Base-by-base conservation (phyloP, 2,329 filamentous ascomycete genomes). In the Bretziella fagacearum region DNA sequence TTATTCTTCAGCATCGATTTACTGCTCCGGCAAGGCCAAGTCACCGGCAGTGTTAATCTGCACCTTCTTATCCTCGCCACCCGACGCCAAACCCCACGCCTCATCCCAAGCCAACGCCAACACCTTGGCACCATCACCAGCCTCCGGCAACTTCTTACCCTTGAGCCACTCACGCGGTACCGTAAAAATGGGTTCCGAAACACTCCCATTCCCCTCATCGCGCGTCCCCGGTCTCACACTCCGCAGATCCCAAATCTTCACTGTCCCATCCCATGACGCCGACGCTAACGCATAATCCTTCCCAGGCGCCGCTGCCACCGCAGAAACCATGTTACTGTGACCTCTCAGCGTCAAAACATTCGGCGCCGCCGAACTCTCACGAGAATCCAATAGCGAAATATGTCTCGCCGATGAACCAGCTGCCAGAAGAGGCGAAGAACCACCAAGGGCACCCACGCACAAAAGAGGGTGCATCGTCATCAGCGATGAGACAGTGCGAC, bases 351-450 rank as follows among this genome's bases (percentile, higher is more conserved):
- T 94, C 77, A 95, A 84, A 33, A 85, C 84, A 8, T 81, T 77
- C 20, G 89, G 82, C 1, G 78, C 73, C 1, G 77, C 73, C 3
- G 85, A 81, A 3, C 79, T 81, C 25, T 76, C 80, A 46, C 91
- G 77, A 3, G 89, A 89, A 61, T 98, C 91, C 54, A 96, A 75
- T n/a, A 98, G 72, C 1, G 85, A 89, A 58, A 98, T 83, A 64
- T 93, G 84, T 48, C 86, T 73, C 18, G 84, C 84, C 13, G 80
- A 80, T 2, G 84, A 93, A 50, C 87, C 91, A 18, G 84, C 81
- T 2, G 76, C 76, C 47, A 80, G 62, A 20, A 77, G 64, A 27
- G 52, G 40, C n/a, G 47, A 49, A 55, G 67, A 52, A 48, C 57
- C 52, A 1, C 77, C 75, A 11, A 98, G 67, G 4, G 86, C 79